Percentiles rank a stretch among this genome's conserved stretches.
Evolutionary conservation across 805 yeast genomes (phyloP).

Genomic region (Yamadazyma kitorensis): DNA sequence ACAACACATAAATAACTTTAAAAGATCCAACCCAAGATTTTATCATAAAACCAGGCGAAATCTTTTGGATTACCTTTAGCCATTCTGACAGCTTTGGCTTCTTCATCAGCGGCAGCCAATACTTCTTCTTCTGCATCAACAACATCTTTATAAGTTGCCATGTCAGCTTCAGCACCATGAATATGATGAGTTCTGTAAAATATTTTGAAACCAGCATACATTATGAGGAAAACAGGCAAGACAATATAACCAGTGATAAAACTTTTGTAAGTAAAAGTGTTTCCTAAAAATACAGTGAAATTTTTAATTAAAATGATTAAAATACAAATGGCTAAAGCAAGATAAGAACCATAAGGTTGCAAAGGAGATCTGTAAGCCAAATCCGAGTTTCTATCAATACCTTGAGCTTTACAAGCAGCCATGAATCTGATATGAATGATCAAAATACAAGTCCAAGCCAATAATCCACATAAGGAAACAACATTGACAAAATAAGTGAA

Average conservation of each 20-base stretch:
- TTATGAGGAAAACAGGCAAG: conserved; percentile 58
- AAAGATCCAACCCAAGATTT: conserved; percentile 47
- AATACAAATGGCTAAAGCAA: conserved; percentile 53
- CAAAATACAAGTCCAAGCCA: conserved; percentile 73
- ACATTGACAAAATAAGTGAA: conserved; percentile 73
- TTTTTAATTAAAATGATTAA: conserved; percentile 63
- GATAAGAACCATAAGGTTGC: conserved; percentile 65
- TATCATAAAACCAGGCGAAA: conserved; percentile 48
- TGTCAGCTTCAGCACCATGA: conserved; percentile 57
- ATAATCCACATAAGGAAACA: conserved; percentile 70
- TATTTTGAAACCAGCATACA: conserved; percentile 60
- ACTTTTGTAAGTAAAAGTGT: conserved; percentile 53
- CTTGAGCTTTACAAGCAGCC: conserved; percentile 66
- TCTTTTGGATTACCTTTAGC: conserved; percentile 44
- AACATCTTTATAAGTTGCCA: conserved; percentile 53
- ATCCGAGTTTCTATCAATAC: conserved; percentile 48
- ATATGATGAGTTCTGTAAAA: conserved; percentile 47
- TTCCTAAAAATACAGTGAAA: conserved; percentile 67
- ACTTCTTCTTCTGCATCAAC: conserved; percentile 52
- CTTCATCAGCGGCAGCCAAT: conserved; percentile 31
- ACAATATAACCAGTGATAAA: conserved; percentile 81
- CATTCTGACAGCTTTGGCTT: conserved; percentile 31
- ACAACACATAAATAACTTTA: not conserved
- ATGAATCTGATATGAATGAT: conserved; percentile 65
- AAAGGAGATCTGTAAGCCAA: conserved; percentile 64